Conservation (phyloP, 2,329 filamentous ascomycete species). For the Colletotrichum sublineola region DNA sequence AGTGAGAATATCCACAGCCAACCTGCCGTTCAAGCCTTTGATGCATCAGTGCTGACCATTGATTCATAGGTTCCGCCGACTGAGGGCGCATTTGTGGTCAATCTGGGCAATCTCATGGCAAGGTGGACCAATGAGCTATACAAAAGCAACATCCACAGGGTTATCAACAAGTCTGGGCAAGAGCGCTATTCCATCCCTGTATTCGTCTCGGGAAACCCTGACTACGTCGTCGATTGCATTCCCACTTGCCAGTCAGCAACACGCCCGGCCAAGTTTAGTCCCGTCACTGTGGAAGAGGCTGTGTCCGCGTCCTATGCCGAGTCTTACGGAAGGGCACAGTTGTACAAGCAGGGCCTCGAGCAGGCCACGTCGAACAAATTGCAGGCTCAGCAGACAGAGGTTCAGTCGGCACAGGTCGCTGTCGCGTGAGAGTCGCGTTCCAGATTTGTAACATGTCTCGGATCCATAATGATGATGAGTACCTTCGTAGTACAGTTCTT, state of each 20-base stretch:
- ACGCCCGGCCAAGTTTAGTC: constrained; percentile 48
- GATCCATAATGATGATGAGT: background rate
- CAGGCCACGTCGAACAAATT: constrained; percentile 28
- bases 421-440: constrained; percentile 8
- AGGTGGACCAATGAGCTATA: constrained; percentile 66
- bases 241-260: constrained; percentile 48
- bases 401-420: constrained; percentile 25
- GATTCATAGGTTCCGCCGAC: constrained; percentile 55
- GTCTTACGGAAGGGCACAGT: constrained; percentile 49
- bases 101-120: constrained; percentile 63
- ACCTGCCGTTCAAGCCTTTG: background rate
- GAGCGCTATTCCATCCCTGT: constrained; percentile 70
- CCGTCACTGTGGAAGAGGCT: constrained; percentile 51
- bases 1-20: constrained; percentile 20
- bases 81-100: constrained; percentile 63
- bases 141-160: constrained; percentile 66
- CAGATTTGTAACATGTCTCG: background rate
- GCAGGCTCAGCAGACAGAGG: constrained; percentile 5
- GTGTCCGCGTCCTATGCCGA: constrained; percentile 52
- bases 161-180: constrained; percentile 64
- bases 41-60: constrained; percentile 15
- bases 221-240: constrained; percentile 54
- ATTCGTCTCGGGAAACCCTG: constrained; percentile 68
- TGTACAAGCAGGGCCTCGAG: constrained; percentile 50
- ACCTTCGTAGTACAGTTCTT: background rate